phyloP scores from a whole-genome alignment of 2,329 filamentous ascomycete genomes.

The Pseudocercospora pini-densiflorae region DNA sequence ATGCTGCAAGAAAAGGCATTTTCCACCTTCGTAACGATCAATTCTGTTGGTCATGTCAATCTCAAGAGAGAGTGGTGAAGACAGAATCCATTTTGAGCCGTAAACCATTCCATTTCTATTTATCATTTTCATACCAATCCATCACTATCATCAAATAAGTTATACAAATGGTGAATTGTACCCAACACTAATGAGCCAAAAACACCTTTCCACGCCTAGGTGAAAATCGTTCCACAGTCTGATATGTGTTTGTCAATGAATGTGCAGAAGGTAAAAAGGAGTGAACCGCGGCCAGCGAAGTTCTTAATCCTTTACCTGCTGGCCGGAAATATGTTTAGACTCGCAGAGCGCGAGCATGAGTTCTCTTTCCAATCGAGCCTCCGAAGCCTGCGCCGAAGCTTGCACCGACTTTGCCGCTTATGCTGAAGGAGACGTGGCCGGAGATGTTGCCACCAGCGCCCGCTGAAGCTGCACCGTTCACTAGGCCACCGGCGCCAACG shows the following conservation, averaged over 20 bases:
- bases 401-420: not conserved
- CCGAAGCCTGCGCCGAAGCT: not conserved
- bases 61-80: not conserved
- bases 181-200: not conserved
- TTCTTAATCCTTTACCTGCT: not conserved
- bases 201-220: not conserved
- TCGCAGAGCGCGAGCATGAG: conserved; percentile 18
- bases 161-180: not conserved
- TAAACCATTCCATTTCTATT: not conserved
- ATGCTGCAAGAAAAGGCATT: no score
- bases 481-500: conserved; percentile 15
- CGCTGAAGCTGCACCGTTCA: conserved; percentile 2
- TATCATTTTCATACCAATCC: not conserved
- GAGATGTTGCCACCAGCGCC: conserved; percentile 8
- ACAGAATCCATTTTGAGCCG: not conserved
- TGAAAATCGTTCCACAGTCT: not conserved
- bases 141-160: not conserved
- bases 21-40: no score
- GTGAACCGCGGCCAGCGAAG: conserved; percentile 9
- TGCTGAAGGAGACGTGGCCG: conserved; percentile 13
- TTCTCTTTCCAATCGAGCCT: conserved; percentile 1
- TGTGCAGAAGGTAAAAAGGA: conserved; percentile 1
- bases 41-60: no score
- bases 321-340: conserved; percentile 6
- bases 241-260: not conserved